Evolutionary conservation across 257 asterid species (phyloP).

Genomic region (Linderniella brevidens): DNA sequence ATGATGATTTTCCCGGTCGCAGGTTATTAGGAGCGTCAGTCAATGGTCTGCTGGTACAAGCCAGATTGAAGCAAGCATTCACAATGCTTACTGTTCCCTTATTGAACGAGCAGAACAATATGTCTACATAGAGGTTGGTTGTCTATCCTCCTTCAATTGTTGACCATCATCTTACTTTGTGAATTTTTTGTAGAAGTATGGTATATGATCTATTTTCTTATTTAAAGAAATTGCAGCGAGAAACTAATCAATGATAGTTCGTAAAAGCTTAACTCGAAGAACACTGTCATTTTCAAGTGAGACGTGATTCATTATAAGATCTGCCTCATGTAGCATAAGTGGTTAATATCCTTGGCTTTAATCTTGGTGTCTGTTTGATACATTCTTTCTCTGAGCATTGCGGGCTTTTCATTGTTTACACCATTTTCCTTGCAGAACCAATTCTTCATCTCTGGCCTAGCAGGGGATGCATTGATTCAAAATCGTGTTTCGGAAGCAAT

Average conservation of each 20-base stretch:
- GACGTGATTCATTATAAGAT: too few relatives aligned
- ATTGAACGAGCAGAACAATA: constrained; percentile 87
- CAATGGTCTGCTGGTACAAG: constrained; percentile 99
- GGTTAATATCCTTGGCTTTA: too few relatives aligned
- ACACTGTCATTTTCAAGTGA: too few relatives aligned
- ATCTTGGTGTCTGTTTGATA: constrained; percentile 2
- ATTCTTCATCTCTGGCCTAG: constrained; percentile 91
- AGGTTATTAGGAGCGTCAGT: constrained; percentile 88
- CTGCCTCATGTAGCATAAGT: too few relatives aligned
- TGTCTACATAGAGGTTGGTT: constrained; percentile 73
- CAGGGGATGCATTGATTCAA: constrained; percentile 66
- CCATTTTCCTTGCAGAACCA: constrained; percentile 52
- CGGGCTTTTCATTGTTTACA: constrained; percentile 6
- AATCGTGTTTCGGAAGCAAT: constrained; percentile 80
- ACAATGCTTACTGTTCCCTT: constrained; percentile 77
- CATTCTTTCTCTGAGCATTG: constrained; percentile 5
- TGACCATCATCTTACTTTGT: too few relatives aligned
- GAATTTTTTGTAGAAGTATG: too few relatives aligned
- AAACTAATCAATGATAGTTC: too few relatives aligned
- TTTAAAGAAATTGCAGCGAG: too few relatives aligned
- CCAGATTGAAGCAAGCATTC: constrained; percentile 89
- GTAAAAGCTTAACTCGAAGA: too few relatives aligned
- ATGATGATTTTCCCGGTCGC: constrained; percentile 17
- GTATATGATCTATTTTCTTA: too few relatives aligned
- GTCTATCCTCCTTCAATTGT: neutral